Evolutionary conservation across 2,329 filamentous ascomycete genomes (phyloP).

Genomic region (Sclerotinia glacialis): DNA sequence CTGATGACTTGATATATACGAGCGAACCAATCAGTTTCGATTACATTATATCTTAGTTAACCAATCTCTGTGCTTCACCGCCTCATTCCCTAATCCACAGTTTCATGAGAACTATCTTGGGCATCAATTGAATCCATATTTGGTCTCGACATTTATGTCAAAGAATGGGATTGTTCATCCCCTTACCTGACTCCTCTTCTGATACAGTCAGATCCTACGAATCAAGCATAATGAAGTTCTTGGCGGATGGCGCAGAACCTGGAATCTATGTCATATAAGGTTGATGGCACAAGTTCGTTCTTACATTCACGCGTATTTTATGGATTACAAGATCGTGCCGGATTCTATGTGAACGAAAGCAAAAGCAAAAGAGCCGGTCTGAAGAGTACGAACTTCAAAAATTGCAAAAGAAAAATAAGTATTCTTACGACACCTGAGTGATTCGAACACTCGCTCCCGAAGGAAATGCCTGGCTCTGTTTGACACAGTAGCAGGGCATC

Average conservation of each 20-base stretch:
- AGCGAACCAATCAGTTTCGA: neutral
- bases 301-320: neutral
- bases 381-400: neutral
- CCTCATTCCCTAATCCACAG: neutral
- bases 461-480: constrained; percentile 16
- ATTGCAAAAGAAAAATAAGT: neutral
- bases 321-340: neutral
- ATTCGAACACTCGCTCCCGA: constrained; percentile 23
- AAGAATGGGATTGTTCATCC: constrained; percentile 1
- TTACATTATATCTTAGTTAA: neutral
- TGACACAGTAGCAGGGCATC: constrained; percentile 13
- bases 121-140: neutral
- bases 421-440: constrained; percentile 22
- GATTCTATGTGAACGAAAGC: neutral
- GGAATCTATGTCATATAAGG: neutral
- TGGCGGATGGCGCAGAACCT: neutral
- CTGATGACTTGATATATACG: neutral
- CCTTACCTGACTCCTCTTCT: neutral
- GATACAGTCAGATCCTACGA: neutral
- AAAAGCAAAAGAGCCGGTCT: neutral
- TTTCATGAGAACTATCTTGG: too few relatives aligned
- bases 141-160: neutral
- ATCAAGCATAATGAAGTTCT: neutral
- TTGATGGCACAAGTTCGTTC: neutral
- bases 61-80: neutral